A percentile compares a stretch with the other conserved stretches of the same genome.
Conservation (phyloP, 2,329 filamentous ascomycete genomes). For the Clarireedia homoeocarpa region DNA sequence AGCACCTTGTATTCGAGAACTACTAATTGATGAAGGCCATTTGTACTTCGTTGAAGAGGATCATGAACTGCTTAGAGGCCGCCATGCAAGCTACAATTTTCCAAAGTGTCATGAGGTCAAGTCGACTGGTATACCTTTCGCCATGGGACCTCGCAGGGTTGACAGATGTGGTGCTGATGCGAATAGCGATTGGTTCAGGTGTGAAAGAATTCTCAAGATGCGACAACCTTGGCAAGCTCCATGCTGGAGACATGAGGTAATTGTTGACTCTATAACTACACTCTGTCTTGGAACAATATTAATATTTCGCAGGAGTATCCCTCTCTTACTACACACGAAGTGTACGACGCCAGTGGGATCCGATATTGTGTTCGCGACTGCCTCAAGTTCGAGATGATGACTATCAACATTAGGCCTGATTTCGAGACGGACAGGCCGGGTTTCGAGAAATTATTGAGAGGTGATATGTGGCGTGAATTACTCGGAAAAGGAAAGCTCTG, state of each 20-base stretch:
- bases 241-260: slow-evolving; percentile 43
- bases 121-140: slow-evolving; percentile 46
- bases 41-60: slow-evolving; percentile 51
- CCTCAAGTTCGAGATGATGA: slow-evolving; percentile 40
- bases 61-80: slow-evolving; percentile 41
- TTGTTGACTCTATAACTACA: background rate
- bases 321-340: slow-evolving; percentile 40
- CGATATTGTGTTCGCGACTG: slow-evolving; percentile 38
- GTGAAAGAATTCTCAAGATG: slow-evolving; percentile 12
- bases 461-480: slow-evolving; percentile 19
- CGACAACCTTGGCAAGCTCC: slow-evolving; percentile 33
- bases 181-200: slow-evolving; percentile 21
- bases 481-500: slow-evolving; percentile 45
- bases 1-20: slow-evolving; percentile 40
- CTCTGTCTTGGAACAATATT: background rate
- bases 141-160: slow-evolving; percentile 43
- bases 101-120: slow-evolving; percentile 39
- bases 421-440: slow-evolving; percentile 26
- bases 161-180: slow-evolving; percentile 36
- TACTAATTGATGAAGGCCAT: slow-evolving; percentile 39
- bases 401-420: slow-evolving; percentile 35
- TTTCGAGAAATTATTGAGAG: slow-evolving; percentile 34
- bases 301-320: slow-evolving; percentile 36
- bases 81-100: slow-evolving; percentile 34
- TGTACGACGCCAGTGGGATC: slow-evolving; percentile 40